These are phyloP conservation scores for Heterobasidion parviporum DNA, from an alignment of 1,284 basidiomycete genomes.

Conservation along the genomic window DNA sequence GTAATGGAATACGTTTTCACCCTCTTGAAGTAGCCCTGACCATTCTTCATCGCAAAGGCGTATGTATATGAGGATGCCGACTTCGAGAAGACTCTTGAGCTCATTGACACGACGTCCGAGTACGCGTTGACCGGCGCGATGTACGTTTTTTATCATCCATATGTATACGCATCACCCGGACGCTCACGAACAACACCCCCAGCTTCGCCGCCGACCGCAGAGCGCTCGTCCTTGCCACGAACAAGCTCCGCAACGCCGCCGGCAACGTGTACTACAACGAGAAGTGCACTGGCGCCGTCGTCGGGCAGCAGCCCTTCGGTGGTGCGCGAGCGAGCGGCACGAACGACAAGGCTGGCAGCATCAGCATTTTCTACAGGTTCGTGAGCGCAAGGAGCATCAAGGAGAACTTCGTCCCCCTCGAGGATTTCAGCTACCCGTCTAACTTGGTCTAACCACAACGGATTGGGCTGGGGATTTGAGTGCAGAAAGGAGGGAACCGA, in stretches of 20 bases:
- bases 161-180: background rate
- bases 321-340: constrained; percentile 91
- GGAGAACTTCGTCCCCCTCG: constrained; percentile 84
- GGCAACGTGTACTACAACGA: constrained; percentile 95
- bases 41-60: constrained; percentile 32
- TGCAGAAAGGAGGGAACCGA: background rate
- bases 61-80: constrained; percentile 84
- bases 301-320: constrained; percentile 96
- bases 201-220: constrained; percentile 80
- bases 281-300: constrained; percentile 93
- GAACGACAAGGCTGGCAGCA: constrained; percentile 96
- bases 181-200: constrained; percentile 1
- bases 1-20: constrained; percentile 31
- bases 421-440: constrained; percentile 77
- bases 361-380: constrained; percentile 87
- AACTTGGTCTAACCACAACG: constrained; percentile 53
- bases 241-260: constrained; percentile 77
- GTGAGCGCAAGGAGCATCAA: constrained; percentile 91
- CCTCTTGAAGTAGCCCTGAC: background rate
- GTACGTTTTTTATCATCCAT: constrained; percentile 33
- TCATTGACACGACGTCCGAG: constrained; percentile 82
- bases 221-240: constrained; percentile 69
- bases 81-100: constrained; percentile 77
- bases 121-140: constrained; percentile 92
- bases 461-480: background rate